phyloP scores from a whole-genome alignment of 768 basidiomycete genomes.

The Glaciozyma martinii region DNA sequence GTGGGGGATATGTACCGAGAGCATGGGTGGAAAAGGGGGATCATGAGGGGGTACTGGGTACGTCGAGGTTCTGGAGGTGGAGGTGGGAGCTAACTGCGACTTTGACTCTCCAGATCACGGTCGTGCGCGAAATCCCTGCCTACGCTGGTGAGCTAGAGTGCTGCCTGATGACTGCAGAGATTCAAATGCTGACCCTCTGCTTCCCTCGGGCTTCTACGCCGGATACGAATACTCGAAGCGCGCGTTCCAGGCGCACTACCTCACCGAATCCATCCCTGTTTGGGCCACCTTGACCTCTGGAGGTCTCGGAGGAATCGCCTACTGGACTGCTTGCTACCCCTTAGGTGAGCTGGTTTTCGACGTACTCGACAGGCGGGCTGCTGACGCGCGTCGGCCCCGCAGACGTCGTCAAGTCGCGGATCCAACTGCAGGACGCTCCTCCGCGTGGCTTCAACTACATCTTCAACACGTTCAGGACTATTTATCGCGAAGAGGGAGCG shows the following conservation, averaged over 20 bases:
- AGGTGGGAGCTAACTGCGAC: background rate
- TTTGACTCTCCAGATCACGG: conserved; percentile 55
- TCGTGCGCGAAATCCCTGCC: conserved; percentile 87
- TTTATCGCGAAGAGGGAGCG: conserved; percentile 31
- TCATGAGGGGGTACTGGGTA: conserved; percentile 98
- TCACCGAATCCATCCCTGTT: conserved; percentile 54
- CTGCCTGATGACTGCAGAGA: no score
- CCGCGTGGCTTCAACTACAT: conserved; percentile 33
- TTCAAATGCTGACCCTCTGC: background rate
- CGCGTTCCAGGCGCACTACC: conserved; percentile 48
- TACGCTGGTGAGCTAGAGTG: conserved; percentile 48
- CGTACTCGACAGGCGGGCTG: background rate
- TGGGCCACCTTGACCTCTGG: conserved; percentile 75
- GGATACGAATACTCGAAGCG: conserved; percentile 88
- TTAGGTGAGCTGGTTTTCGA: conserved; percentile 1
- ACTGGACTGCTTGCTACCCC: conserved; percentile 70
- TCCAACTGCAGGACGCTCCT: conserved; percentile 33
- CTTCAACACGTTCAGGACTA: conserved; percentile 25
- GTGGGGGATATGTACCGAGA: conserved; percentile 73
- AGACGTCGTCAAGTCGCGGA: conserved; percentile 31
- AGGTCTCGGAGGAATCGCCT: conserved; percentile 54
- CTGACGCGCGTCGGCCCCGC: background rate
- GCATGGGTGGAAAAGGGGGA: conserved; percentile 75
- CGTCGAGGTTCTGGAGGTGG: conserved; percentile 21
- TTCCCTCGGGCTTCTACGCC: conserved; percentile 36